These are phyloP conservation scores for Salisapilia sapeloensis DNA, from an alignment of 352 stramenopile species.

Conservation along the genomic window DNA sequence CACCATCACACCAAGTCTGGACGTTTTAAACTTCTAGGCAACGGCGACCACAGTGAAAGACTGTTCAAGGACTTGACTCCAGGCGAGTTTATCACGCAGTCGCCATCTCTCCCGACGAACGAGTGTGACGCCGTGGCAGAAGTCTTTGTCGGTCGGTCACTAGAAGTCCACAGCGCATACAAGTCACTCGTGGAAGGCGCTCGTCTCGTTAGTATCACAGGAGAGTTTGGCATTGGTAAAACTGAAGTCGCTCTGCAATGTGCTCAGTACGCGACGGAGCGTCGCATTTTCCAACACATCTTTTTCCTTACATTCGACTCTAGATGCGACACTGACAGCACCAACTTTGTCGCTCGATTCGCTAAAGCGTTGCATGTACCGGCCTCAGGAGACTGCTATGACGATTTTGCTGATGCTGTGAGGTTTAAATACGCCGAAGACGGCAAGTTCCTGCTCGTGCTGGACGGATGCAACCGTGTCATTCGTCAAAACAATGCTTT, in stretches of 20 bases:
- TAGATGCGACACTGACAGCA: slow-evolving; percentile 1
- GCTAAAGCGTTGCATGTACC: slow-evolving; percentile 22
- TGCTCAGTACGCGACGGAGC: slow-evolving; percentile 59
- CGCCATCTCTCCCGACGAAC: slow-evolving; percentile 30
- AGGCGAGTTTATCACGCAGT: slow-evolving; percentile 43
- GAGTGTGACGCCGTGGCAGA: slow-evolving; percentile 60
- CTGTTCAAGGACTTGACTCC: slow-evolving; percentile 43
- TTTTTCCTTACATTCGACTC: slow-evolving; percentile 43
- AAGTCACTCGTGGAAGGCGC: slow-evolving; percentile 63
- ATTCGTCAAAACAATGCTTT: slow-evolving; percentile 26
- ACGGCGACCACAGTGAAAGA: slow-evolving; percentile 54
- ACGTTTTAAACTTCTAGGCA: slow-evolving; percentile 66
- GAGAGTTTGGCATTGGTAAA: slow-evolving; percentile 60
- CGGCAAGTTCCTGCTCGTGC: slow-evolving; percentile 40
- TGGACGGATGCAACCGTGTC: slow-evolving; percentile 55
- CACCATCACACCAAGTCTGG: slow-evolving; percentile 5
- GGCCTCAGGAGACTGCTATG: slow-evolving; percentile 6
- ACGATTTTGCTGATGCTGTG: slow-evolving; percentile 33
- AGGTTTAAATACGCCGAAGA: slow-evolving; percentile 20
- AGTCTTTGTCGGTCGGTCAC: slow-evolving; percentile 54
- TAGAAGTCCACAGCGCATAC: slow-evolving; percentile 67
- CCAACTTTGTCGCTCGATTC: slow-evolving; percentile 9
- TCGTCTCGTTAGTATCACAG: slow-evolving; percentile 54
- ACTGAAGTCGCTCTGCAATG: slow-evolving; percentile 61
- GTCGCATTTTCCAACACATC: slow-evolving; percentile 48